phyloP scores from a whole-genome alignment of 1,139 yeast species.

The Ashbya aceris region DNA sequence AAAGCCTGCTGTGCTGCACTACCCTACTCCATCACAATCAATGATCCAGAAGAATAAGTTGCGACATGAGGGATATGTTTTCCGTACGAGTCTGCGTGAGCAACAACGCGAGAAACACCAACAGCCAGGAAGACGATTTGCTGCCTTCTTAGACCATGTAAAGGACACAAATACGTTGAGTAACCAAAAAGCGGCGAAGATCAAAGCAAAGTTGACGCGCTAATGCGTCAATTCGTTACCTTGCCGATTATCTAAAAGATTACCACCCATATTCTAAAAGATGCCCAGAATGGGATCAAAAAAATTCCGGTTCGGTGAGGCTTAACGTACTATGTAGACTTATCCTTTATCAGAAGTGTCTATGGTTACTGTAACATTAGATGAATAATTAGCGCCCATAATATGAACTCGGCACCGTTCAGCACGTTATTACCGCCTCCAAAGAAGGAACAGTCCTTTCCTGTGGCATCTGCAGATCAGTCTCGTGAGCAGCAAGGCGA shows the following conservation, averaged over 20 bases:
- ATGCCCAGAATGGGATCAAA: background rate
- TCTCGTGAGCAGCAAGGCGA: background rate
- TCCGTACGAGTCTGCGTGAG: constrained; percentile 24
- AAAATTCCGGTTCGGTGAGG: background rate
- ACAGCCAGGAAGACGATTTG: constrained; percentile 5
- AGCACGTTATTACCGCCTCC: constrained; percentile 24
- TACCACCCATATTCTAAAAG: background rate
- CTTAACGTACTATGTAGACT: no score
- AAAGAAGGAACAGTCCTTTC: constrained; percentile 4
- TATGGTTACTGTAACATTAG: no score
- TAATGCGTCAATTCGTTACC: constrained; percentile 5
- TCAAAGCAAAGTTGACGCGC: constrained; percentile 22
- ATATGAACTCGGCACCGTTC: constrained; percentile 13
- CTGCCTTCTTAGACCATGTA: constrained; percentile 8
- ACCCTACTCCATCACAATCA: constrained; percentile 26
- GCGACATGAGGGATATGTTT: constrained; percentile 29
- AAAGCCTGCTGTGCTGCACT: constrained; percentile 29
- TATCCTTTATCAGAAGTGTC: no score
- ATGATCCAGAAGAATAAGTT: constrained; percentile 14
- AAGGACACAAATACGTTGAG: constrained; percentile 11
- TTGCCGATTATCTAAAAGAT: no score
- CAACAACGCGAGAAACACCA: constrained; percentile 9
- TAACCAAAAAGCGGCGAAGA: constrained; percentile 18
- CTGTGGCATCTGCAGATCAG: background rate
- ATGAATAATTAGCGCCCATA: background rate